These are phyloP conservation scores for Manihot esculenta DNA, from an alignment of 441 rosid genomes.

Conservation along the genomic window DNA sequence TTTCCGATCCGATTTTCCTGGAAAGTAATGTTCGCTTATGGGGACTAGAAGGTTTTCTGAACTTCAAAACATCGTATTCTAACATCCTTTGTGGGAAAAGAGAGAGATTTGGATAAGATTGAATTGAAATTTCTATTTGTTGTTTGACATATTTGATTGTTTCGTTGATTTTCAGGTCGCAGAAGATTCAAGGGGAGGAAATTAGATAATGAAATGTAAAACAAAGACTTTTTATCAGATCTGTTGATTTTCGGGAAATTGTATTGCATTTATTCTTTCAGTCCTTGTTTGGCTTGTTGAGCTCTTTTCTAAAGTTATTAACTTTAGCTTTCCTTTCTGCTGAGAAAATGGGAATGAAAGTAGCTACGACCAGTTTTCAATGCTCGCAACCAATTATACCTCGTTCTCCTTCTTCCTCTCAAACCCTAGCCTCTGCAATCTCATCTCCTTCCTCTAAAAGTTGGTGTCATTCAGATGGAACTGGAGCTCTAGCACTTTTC, in stretches of 20 bases:
- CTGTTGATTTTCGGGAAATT: background rate
- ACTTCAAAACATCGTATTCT: background rate
- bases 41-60: background rate
- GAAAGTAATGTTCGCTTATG: constrained; percentile 2
- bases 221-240: background rate
- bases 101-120: background rate
- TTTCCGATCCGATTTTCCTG: constrained; percentile 16
- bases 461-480: constrained; percentile 18
- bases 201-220: background rate
- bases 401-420: constrained; percentile 52
- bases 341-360: constrained; percentile 56
- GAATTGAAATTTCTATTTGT: background rate
- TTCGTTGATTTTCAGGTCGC: constrained; percentile 14
- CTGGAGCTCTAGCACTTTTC: constrained; percentile 27
- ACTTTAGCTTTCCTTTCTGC: background rate
- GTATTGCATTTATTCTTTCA: background rate
- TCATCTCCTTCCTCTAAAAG: constrained; percentile 42
- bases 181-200: background rate
- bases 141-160: background rate
- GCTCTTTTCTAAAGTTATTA: background rate
- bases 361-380: constrained; percentile 48
- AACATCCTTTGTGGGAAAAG: too few relatives aligned
- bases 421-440: constrained; percentile 51
- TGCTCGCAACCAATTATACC: constrained; percentile 57
- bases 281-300: background rate